Evolutionary conservation across 2,329 filamentous ascomycete species (phyloP), one percentile per base, ranked within the genome.

Genomic region (Emmonsiellopsis sp.): DNA sequence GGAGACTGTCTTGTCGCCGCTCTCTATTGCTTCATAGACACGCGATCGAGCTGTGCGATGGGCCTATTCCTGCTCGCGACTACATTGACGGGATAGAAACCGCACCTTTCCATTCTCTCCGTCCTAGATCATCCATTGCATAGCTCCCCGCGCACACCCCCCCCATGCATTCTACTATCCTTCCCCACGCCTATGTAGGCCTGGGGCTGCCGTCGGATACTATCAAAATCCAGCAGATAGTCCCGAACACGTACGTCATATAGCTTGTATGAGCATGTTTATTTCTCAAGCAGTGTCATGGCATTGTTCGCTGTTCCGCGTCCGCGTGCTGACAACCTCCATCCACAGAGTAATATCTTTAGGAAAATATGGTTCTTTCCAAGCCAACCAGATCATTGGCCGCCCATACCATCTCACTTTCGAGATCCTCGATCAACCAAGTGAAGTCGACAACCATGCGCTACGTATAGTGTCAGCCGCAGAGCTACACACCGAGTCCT

Each of bases 281-380:
- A 59, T 59, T 52, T 46, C 52, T 56, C 42, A 54, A 42, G 30
- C 16, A 42, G 41, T 52, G 50, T 35, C 35, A 52, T 41, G 41
- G 41, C 40, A 35, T 16, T 35, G 49, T 50, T 57, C 58, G 62
- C 53, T 64, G 61, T 61, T 63, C 38, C 20, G 20, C 8, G n/a
- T 63, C 58, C 59, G 55, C 54, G 31, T 55, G 37, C 54, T 58
- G 52, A 62, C 64, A 57, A 62, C 58, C 61, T 62, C 56, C 40
- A 62, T 61, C 56, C 40, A 62, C 60, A 96, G 91, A 41, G 88
- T 83, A 44, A 86, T 97, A 59, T 89, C 88, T 1, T 77, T 97
- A 35, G 90, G 90, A 53, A 97, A 96, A 80, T 95, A 93, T 68
- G 93, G 93, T 59, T 83, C 83, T 1, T 96, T 98, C 66, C 86